Base-by-base conservation (phyloP, 306 rosid genomes). In the Hippophae tibetana region DNA sequence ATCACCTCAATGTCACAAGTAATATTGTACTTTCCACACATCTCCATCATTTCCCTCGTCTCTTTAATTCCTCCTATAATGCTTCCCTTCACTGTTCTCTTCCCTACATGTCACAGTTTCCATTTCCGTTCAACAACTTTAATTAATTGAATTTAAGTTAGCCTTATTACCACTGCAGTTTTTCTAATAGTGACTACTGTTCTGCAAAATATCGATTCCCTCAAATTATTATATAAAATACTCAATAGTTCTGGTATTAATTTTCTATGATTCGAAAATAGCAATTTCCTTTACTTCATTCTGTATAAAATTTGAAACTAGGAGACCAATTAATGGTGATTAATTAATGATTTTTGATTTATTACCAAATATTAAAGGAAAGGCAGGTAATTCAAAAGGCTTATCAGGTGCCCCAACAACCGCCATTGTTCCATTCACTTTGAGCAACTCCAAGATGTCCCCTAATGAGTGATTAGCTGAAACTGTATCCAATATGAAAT, bases 401-500 rank as follows among this genome's bases (percentile, higher is more conserved):
- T 62, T 66, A 6, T 56, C 76, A 0, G 78, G 73, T 27, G 44
- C 67, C 58, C 82, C 82, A 27, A 78, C 73, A 69, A 78, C 7
- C 2, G 72, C 47, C 38, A 78, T 63, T 47, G 73, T 78, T 12
- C 78, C 82, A 43, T 73, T 63, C 41, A 58, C 13, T 52, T 69
- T 78, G 61, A 78, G 44, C 43, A 73, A 27, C 44, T 13, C 52
- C 48, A 73, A 11, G 59, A 77, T 31, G 18, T 75, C 78, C 13
- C 62, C 5, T 8, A 78, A 44, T 43, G 78, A 60, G 43, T 77
- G 82, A 2, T 43, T 26, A 1, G 73, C 76, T 10, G 78, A 73
- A 42, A 77, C 68, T n/a, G 82, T 78, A 56, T 78, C 79, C 58
- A 78, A 65, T 13, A 78, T 78, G 18, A 78, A 75, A 73, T 78